Evolutionary conservation across 306 rosid species (phyloP).

Genomic region (Fragaria nilgerrensis): DNA sequence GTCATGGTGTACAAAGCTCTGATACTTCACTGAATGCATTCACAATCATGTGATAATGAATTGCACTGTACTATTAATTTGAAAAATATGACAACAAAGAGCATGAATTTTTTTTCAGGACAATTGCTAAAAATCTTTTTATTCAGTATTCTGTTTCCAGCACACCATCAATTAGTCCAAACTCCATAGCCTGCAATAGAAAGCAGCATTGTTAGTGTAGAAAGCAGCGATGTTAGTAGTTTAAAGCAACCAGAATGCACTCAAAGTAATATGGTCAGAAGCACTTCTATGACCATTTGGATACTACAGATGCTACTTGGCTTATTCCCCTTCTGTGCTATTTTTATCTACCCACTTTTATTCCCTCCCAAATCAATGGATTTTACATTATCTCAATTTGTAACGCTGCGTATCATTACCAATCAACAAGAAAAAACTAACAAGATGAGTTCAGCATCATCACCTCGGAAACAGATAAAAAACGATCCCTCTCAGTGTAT

Average conservation of each 20-base stretch:
- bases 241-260: neutral
- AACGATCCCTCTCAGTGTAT: conserved; percentile 90
- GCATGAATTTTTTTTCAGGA: neutral
- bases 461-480: conserved; percentile 88
- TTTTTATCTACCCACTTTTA: neutral
- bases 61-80: neutral
- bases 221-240: neutral
- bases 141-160: conserved; percentile 86
- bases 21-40: neutral
- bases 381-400: neutral
- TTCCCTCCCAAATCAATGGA: neutral
- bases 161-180: conserved; percentile 84
- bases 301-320: neutral
- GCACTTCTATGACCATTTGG: too few relatives aligned
- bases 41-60: neutral
- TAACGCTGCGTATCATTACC: neutral
- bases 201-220: neutral
- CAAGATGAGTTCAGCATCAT: neutral
- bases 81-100: neutral
- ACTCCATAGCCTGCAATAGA: conserved; percentile 79
- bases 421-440: neutral
- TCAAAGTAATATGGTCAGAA: neutral
- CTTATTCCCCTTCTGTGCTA: neutral
- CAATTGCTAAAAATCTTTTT: neutral
- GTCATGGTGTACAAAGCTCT: neutral